A percentile compares a stretch with the other conserved stretches of the same genome.
phyloP scores from a whole-genome alignment of 345 rosid genomes.

The Linum usitatissimum region DNA sequence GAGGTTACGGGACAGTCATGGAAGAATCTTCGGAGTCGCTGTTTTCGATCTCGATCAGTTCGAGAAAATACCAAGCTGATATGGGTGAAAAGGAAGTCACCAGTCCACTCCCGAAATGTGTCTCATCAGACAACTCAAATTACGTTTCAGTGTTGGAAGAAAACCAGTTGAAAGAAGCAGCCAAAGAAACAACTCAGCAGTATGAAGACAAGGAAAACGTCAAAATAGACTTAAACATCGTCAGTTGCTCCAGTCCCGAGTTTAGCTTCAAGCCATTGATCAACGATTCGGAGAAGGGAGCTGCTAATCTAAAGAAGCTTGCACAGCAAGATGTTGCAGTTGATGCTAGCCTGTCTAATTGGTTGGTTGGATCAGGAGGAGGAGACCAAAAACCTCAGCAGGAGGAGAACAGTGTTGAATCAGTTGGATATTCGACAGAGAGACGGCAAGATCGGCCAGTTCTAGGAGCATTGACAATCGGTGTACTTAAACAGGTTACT shows the following conservation, averaged over 20 bases:
- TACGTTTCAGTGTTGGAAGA: conserved; percentile 1
- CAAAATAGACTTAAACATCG: conserved; percentile 13
- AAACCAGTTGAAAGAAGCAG: conserved; percentile 1
- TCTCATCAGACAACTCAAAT: not conserved
- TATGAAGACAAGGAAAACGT: conserved; percentile 26
- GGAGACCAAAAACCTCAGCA: conserved; percentile 12
- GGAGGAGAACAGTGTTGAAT: conserved; percentile 19
- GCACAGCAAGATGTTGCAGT: conserved; percentile 11
- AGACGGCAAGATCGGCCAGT: conserved; percentile 9
- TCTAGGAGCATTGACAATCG: conserved; percentile 12
- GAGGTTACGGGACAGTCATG: conserved; percentile 11
- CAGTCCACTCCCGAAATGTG: conserved; percentile 15
- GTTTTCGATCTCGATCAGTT: conserved; percentile 52
- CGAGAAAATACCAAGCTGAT: conserved; percentile 28
- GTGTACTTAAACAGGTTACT: conserved; percentile 6
- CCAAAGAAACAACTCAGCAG: not conserved
- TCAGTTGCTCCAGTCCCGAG: conserved; percentile 12
- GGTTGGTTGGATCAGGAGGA: conserved; percentile 15
- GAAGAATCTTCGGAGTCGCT: conserved; percentile 56
- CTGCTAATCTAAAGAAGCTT: conserved; percentile 6
- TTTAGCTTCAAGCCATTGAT: conserved; percentile 13
- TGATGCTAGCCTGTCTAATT: conserved; percentile 21
- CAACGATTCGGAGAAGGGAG: not conserved
- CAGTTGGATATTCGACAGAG: conserved; percentile 26
- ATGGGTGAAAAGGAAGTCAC: conserved; percentile 22